Evolutionary conservation across 1,284 basidiomycete species (phyloP), one percentile per base, ranked within the genome.

Genomic region (Heterobasidion irregulare): DNA sequence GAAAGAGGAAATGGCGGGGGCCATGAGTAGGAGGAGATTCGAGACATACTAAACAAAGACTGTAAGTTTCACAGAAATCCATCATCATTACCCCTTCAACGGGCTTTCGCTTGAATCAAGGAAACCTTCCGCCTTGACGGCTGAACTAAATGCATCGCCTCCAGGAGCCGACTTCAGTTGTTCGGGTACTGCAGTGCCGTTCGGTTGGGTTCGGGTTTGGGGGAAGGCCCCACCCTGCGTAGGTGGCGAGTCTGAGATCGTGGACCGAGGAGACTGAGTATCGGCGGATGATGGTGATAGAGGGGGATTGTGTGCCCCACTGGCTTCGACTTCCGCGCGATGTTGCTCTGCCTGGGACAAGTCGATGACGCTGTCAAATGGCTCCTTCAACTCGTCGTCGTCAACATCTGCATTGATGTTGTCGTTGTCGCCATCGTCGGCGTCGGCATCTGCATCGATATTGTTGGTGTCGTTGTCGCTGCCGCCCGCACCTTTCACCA

Each of bases 21-120:
- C 10, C 12, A 41, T 41, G n/a, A 34, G 49, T n/a, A 35, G 19
- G n/a, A 34, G 49, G 49, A 50, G 2, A 33, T 38, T n/a, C n/a
- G 18, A 35, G 8, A 35, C n/a, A 50, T 26, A 41, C 16, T 36
- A 34, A 47, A 32, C 16, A 38, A 10, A 13, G 49, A 15, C 15
- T 12, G 36, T 50, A 50, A 36, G 49, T 34, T 35, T 38, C 26
- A 26, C 4, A 26, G 19, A 41, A 41, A n/a, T 41, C 12, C n/a
- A n/a, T 41, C 38, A 26, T 26, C 38, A 41, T 50, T 68, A 78
- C 59, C 68, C 67, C 67, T 82, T 85, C 63, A 84, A 65, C 47
- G 86, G 84, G 65, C 80, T 78, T 69, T 90, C 87, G 66, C 82
- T 87, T 56, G 73, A 72, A 67, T 90, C 85, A 71, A 86, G 73